Evolutionary conservation across 2,329 filamentous ascomycete species (phyloP).

Genomic region (Ophiostoma quercus): DNA sequence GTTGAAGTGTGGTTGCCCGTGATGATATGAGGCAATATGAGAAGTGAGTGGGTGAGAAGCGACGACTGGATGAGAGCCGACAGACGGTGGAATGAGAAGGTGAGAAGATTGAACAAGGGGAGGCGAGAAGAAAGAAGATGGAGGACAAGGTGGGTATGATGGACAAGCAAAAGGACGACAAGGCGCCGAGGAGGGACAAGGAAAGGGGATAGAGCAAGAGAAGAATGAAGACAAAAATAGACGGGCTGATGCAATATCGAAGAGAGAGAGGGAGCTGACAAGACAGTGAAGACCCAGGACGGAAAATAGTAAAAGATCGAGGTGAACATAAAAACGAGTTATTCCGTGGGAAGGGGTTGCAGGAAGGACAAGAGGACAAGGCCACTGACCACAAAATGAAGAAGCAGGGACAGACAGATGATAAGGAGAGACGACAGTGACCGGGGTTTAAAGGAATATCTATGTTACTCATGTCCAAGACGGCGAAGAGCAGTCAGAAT

Average conservation of each 20-base stretch:
- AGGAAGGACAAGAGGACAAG: conserved; percentile 8
- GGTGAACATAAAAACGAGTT: background rate
- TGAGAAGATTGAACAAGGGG: conserved; percentile 3
- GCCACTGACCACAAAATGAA: background rate
- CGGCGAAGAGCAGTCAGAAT: background rate
- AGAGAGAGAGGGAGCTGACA: background rate
- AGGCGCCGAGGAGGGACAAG: background rate
- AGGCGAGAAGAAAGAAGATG: conserved; percentile 10
- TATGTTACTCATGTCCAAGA: background rate
- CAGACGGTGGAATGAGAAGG: background rate
- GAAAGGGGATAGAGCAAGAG: background rate
- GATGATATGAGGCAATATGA: background rate
- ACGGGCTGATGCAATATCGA: background rate
- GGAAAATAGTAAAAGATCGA: background rate
- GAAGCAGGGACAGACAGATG: too few relatives aligned
- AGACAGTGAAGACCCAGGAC: background rate
- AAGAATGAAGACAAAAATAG: background rate
- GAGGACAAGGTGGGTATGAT: conserved; percentile 4
- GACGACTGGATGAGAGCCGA: background rate
- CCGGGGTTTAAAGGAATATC: background rate
- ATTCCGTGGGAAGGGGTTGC: background rate
- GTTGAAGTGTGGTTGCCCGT: background rate
- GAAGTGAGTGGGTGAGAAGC: background rate
- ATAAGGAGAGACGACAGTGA: background rate
- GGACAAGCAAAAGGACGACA: background rate